Base-by-base conservation (phyloP, 345 rosid genomes). In the Litchi chinensis region DNA sequence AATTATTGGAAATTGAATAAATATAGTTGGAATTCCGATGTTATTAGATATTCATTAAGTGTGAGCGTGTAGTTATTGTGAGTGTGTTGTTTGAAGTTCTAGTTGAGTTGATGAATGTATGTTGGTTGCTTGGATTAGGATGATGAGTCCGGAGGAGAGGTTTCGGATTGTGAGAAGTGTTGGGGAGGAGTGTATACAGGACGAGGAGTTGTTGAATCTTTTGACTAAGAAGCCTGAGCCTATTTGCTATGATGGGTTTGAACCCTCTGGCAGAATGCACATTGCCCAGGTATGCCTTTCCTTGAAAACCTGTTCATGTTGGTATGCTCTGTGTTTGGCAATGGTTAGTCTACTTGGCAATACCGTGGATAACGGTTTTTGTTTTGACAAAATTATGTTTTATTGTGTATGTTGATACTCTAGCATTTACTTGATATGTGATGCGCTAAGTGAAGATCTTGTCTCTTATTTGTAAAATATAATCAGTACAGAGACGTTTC, bases 231-330 rank as follows among this genome's bases (percentile, higher is more conserved):
- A 95, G 80, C 89, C 93, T 71, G 68, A 82, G 40, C 97, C 97
- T 19, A 88, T 93, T 82, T 92, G 98, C 85, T 95, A 95, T 43
- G 98, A 95, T 65, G 98, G 97, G 5, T 93, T 95, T 73, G 99
- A 95, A 88, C 98, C 99, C 60, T 93, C 99, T 8, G 97, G 97
- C 46, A 85, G 94, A 77, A 93, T 95, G 99, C 97, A 95, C 83
- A 92, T 95, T 41, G 98, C 99, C 80, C 98, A 95, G 95, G 99
- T 86, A 22, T 13, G 32, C 26, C 40, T 26, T 68, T 65, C 11
- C 28, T n/a, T 65, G 59, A 26, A 40, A 24, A 26, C 12, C 16
- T 63, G 32, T 63, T 44, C 24, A 22, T 44, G 22, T 71, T 73
- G n/a, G 19, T 59, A 21, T 59, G 26, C 9, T 19, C 65, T 60